These are phyloP conservation scores for Tricholomella constricta DNA, from an alignment of 768 basidiomycete genomes.

Conservation along the genomic window DNA sequence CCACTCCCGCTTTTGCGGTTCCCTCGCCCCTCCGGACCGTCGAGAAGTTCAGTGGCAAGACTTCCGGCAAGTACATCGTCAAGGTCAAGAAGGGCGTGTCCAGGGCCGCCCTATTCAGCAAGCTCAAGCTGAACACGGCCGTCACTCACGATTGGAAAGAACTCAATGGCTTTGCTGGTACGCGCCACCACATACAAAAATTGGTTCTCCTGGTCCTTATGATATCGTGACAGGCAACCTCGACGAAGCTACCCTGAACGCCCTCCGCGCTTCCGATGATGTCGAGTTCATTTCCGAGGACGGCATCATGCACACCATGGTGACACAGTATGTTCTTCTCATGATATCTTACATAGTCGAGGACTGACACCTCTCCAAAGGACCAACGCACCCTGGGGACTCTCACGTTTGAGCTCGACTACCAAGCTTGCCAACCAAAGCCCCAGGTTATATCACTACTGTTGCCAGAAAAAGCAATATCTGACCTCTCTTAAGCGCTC, in stretches of 20 bases:
- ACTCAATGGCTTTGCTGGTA: conserved; percentile 35
- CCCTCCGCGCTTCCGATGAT: conserved; percentile 22
- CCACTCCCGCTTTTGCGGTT: conserved; percentile 2
- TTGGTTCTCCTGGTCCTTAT: background rate
- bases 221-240: background rate
- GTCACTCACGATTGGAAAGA: conserved; percentile 25
- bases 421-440: conserved; percentile 17
- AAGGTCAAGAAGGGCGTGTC: conserved; percentile 33
- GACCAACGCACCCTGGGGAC: background rate
- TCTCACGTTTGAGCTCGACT: conserved; percentile 25
- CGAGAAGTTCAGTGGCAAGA: conserved; percentile 19
- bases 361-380: too few relatives aligned
- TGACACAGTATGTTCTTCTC: conserved; percentile 19
- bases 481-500: conserved; percentile 5
- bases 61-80: conserved; percentile 32
- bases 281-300: conserved; percentile 23
- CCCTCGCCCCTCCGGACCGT: conserved; percentile 1
- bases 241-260: conserved; percentile 18
- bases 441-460: conserved; percentile 11
- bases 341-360: too few relatives aligned
- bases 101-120: conserved; percentile 17
- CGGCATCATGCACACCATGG: conserved; percentile 27
- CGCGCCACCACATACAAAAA: background rate
- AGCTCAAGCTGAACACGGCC: background rate
- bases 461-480: background rate